These are phyloP conservation scores for Stephania cephalantha DNA, from an alignment of 164 flowering plant genomes.

Conservation along the genomic window DNA sequence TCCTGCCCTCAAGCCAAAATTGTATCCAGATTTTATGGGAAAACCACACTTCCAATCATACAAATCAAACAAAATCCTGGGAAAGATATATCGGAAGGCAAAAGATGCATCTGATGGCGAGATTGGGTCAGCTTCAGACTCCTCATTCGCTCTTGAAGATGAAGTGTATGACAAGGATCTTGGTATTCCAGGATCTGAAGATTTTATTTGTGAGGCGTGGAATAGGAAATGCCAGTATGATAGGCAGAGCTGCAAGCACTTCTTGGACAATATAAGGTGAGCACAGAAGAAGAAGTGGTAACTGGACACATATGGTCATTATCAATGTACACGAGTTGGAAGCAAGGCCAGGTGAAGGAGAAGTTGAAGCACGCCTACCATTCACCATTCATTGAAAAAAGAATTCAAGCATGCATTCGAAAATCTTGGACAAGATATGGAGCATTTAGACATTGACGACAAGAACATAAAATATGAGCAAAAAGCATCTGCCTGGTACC, in stretches of 20 bases:
- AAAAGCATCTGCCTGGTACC: constrained; percentile 98
- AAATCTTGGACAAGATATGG: constrained; percentile 30
- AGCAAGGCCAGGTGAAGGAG: constrained; percentile 81
- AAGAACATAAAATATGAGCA: constrained; percentile 48
- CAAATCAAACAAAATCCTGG: constrained; percentile 64
- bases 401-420: constrained; percentile 66
- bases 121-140: constrained; percentile 17
- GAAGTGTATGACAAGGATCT: constrained; percentile 61
- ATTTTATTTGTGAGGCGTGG: constrained; percentile 69
- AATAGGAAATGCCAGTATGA: constrained; percentile 67
- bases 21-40: constrained; percentile 94
- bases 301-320: constrained; percentile 93
- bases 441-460: constrained; percentile 43
- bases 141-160: constrained; percentile 16
- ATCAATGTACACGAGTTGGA: constrained; percentile 65
- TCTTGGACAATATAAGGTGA: constrained; percentile 68
- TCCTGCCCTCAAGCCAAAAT: constrained; percentile 51
- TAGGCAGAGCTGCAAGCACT: constrained; percentile 55
- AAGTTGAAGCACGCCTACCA: constrained; percentile 66
- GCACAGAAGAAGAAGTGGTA: constrained; percentile 77
- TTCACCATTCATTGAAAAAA: constrained; percentile 47
- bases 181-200: constrained; percentile 47
- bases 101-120: constrained; percentile 42
- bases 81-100: constrained; percentile 58
- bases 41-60: constrained; percentile 65